A percentile compares a stretch with the other conserved stretches of the same genome.
Conservation (phyloP, 1,284 basidiomycete genomes). For the Ganoderma lucidum region DNA sequence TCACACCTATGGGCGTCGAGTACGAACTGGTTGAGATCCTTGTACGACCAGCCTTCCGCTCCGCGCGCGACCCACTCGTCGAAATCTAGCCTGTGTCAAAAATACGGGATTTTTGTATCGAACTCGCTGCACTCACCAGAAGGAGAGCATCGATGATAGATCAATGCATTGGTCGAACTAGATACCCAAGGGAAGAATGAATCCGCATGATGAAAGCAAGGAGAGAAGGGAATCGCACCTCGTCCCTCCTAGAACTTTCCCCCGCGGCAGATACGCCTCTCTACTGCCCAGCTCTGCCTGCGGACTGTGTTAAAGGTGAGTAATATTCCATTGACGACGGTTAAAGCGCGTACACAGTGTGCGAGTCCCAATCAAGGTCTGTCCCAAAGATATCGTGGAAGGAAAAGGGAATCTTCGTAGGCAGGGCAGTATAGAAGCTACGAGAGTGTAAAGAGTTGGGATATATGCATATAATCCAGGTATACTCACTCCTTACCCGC, state of each 20-base stretch:
- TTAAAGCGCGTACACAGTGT: neutral
- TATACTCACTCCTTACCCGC: constrained; percentile 2
- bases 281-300: constrained; percentile 25
- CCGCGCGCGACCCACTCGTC: constrained; percentile 48
- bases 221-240: constrained; percentile 18
- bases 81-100: constrained; percentile 43
- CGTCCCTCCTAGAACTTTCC: constrained; percentile 31
- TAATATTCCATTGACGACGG: neutral
- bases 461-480: neutral
- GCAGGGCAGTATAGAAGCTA: neutral
- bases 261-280: constrained; percentile 27
- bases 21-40: constrained; percentile 42
- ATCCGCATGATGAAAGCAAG: neutral
- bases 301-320: constrained; percentile 14
- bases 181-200: neutral
- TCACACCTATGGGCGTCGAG: neutral
- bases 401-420: neutral
- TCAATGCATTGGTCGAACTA: constrained; percentile 31
- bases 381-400: neutral
- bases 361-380: neutral
- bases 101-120: neutral
- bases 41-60: constrained; percentile 47
- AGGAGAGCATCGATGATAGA: constrained; percentile 34
- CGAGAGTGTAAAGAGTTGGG: neutral
- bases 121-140: constrained; percentile 19